Conservation (phyloP, 2,329 filamentous ascomycete species). For the Sporothrix curviconia region DNA sequence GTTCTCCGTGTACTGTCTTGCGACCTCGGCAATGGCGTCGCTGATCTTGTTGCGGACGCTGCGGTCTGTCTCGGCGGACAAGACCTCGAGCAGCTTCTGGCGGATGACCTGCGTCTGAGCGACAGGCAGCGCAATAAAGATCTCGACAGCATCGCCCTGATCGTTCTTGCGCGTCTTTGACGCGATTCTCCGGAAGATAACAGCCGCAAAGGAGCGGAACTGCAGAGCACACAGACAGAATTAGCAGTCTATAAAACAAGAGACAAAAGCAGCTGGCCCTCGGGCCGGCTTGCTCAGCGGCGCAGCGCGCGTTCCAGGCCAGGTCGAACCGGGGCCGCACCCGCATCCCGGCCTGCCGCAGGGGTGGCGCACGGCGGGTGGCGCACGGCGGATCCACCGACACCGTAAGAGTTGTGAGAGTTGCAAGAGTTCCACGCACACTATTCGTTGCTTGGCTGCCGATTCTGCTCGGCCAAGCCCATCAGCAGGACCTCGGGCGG, state of each 20-base stretch:
- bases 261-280: not conserved
- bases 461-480: constrained; percentile 89
- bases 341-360: not conserved
- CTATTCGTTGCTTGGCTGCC: constrained; percentile 66
- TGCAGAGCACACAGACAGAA: constrained; percentile 34
- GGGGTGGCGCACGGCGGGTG: not conserved
- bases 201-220: constrained; percentile 85
- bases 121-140: constrained; percentile 72
- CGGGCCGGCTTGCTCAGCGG: no score
- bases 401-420: no score
- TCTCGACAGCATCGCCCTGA: constrained; percentile 66
- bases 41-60: constrained; percentile 89
- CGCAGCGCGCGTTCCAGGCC: no score
- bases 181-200: constrained; percentile 89
- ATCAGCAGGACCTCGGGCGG: constrained; percentile 87
- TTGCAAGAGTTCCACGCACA: constrained; percentile 44
- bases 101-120: constrained; percentile 74
- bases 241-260: not conserved
- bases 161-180: constrained; percentile 78
- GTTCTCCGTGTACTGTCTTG: constrained; percentile 88
- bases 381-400: no score
- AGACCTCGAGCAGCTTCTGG: constrained; percentile 71
- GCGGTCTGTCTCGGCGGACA: constrained; percentile 65
- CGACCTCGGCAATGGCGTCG: constrained; percentile 93
- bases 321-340: not conserved